Evolutionary conservation across 2,329 filamentous ascomycete species (phyloP).

Genomic region (Zymoseptoria pseudotritici): DNA sequence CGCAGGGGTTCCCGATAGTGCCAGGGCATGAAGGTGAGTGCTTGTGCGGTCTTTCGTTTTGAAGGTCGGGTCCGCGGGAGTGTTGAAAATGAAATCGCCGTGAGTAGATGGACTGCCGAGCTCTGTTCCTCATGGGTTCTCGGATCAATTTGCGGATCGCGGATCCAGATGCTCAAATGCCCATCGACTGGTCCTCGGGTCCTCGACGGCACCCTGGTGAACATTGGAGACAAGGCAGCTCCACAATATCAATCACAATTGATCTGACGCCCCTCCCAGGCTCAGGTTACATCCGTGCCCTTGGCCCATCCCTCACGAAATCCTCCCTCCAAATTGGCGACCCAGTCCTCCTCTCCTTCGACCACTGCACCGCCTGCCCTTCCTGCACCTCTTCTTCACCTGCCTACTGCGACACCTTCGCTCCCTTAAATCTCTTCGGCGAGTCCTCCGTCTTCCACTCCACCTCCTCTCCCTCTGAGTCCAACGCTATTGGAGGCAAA

Average conservation of each 20-base stretch:
- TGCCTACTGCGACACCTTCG: conserved; percentile 19
- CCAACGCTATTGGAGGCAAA: conserved; percentile 15
- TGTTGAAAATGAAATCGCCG: too few species aligned
- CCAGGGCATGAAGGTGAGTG: conserved; percentile 19
- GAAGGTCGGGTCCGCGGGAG: too few species aligned
- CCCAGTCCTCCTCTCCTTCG: conserved; percentile 20
- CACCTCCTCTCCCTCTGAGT: background rate
- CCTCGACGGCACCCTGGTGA: too few species aligned
- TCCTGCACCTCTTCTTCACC: conserved; percentile 14
- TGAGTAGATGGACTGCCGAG: too few species aligned
- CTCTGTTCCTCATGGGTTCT: too few species aligned
- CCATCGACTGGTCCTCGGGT: too few species aligned
- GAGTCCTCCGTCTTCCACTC: conserved; percentile 14
- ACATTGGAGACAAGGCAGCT: too few species aligned
- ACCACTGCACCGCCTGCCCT: conserved; percentile 15
- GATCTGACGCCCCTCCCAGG: conserved; percentile 4
- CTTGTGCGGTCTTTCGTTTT: conserved; percentile 1
- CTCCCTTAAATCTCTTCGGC: conserved; percentile 13
- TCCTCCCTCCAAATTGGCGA: conserved; percentile 14
- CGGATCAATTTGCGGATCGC: too few species aligned
- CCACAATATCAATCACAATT: background rate
- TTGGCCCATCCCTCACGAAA: conserved; percentile 32
- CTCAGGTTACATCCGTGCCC: conserved; percentile 38
- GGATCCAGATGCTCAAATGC: too few species aligned
- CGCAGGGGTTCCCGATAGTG: conserved; percentile 19